Conservation (phyloP, 2,329 filamentous ascomycete genomes). For the Cercospora citrullina region DNA sequence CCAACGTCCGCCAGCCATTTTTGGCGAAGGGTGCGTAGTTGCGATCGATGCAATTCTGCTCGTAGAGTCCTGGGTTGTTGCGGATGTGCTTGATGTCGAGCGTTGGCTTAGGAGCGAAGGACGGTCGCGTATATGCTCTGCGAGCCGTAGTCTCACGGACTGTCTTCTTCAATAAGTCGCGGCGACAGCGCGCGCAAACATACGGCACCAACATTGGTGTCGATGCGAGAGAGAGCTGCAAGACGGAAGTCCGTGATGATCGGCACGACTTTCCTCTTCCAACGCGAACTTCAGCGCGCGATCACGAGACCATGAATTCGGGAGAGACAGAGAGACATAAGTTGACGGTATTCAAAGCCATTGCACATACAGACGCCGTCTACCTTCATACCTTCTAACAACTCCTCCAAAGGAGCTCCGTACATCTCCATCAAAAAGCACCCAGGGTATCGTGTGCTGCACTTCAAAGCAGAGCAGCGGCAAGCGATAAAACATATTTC, state of each 20-base stretch:
- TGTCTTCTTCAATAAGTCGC: not conserved
- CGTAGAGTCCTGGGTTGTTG: constrained; percentile 75
- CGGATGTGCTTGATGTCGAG: constrained; percentile 90
- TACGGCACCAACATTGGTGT: constrained; percentile 21
- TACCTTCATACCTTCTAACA: not conserved
- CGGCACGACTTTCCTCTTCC: constrained; percentile 8
- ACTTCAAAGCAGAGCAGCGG: constrained; percentile 10
- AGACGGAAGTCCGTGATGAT: constrained; percentile 2
- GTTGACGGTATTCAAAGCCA: not conserved
- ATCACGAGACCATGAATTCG: constrained; percentile 1
- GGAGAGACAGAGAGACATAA: not conserved
- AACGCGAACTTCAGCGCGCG: not conserved
- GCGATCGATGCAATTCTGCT: constrained; percentile 77
- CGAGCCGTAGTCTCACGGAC: not conserved
- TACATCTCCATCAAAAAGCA: constrained; percentile 9
- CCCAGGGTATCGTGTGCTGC: constrained; percentile 19
- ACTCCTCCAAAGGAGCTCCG: not conserved
- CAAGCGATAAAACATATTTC: constrained; percentile 13
- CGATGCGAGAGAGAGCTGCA: not conserved
- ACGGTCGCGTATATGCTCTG: constrained; percentile 54
- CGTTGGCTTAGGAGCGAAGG: constrained; percentile 73
- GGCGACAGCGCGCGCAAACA: constrained; percentile 23
- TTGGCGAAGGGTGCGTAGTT: constrained; percentile 67
- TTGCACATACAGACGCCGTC: not conserved
- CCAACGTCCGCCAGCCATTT: constrained; percentile 55